Conservation (phyloP, 306 rosid genomes). For the Herpetospermum pedunculosum region DNA sequence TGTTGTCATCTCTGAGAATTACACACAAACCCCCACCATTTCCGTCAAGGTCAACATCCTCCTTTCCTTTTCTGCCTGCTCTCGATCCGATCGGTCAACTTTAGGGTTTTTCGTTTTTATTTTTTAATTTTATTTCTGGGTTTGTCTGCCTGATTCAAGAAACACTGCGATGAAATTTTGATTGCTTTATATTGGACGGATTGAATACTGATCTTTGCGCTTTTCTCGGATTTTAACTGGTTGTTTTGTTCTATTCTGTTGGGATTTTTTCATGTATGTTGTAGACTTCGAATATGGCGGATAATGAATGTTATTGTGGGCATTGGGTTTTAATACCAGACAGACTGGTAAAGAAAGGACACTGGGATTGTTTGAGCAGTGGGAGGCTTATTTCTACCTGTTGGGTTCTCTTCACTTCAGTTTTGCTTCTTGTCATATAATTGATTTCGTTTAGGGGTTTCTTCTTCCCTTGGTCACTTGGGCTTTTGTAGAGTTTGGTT, state of each 20-base stretch:
- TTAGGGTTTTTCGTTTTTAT: background rate
- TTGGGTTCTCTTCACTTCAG: background rate
- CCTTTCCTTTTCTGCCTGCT: background rate
- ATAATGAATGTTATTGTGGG: background rate
- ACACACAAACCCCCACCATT: conserved; percentile 34
- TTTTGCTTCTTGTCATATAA: background rate
- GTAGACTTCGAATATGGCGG: background rate
- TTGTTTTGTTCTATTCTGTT: background rate
- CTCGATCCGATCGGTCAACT: background rate
- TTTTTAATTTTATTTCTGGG: background rate
- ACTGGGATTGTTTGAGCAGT: background rate
- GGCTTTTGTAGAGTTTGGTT: background rate
- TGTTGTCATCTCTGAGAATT: conserved; percentile 38
- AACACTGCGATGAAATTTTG: background rate
- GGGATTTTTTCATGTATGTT: background rate
- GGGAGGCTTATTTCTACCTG: background rate
- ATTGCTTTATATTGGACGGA: background rate
- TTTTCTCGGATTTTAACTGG: background rate
- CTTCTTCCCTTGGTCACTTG: background rate
- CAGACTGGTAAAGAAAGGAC: background rate
- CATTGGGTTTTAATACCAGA: background rate
- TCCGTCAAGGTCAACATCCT: conserved; percentile 44
- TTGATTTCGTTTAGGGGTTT: background rate
- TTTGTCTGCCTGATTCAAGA: background rate
- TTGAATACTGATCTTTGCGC: background rate